Evolutionary conservation across 148 eudicot genomes (phyloP), one percentile per base, ranked within the genome.

Genomic region (Spergularia bocconei): DNA sequence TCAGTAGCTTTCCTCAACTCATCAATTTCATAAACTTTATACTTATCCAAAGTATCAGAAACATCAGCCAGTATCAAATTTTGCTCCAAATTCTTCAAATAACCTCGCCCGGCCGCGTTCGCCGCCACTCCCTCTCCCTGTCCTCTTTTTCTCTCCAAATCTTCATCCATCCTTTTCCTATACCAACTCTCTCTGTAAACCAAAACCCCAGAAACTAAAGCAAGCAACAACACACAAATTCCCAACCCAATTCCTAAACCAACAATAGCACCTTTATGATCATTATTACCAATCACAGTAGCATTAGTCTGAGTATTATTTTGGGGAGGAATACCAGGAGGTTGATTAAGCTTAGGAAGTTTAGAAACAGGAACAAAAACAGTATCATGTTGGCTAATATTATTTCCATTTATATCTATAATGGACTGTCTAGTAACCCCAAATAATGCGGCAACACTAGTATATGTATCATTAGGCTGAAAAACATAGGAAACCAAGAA

Each of bases 31-130:
- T 73, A 92, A 13, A 94, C 88, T 54, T 76, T 90, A 85, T 91
- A 94, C 89, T 94, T 94, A 79, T 94, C 98, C 88, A 94, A 86
- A 21, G 89, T 87, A 8, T 87, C 97, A 11, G 97, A 88, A n/a
- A 94, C 97, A 83, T 94, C 97, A 69, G 92, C 92, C 78, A 80
- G 20, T 53, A 92, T 74, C 79, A 94, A 79, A 81, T 83, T 84
- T 78, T 85, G 66, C 72, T 86, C 86, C 72, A 81, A 79, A 65
- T 76, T 86, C 74, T 83, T 86, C 84, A 80, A 33, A 65, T 69
- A 17, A 73, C 68, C 79, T 52, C 78, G 82, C 29, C 81, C 70
- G 1, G 54, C 71, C 56, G 63, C 63, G 48, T 9, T 44, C 63
- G 56, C 38, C 5, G 25, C 67, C 39, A 60, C 75, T 13, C 13